These are phyloP conservation scores for Aspergillus sclerotioniger DNA, from an alignment of 495 filamentous ascomycete genomes.

Conservation along the genomic window DNA sequence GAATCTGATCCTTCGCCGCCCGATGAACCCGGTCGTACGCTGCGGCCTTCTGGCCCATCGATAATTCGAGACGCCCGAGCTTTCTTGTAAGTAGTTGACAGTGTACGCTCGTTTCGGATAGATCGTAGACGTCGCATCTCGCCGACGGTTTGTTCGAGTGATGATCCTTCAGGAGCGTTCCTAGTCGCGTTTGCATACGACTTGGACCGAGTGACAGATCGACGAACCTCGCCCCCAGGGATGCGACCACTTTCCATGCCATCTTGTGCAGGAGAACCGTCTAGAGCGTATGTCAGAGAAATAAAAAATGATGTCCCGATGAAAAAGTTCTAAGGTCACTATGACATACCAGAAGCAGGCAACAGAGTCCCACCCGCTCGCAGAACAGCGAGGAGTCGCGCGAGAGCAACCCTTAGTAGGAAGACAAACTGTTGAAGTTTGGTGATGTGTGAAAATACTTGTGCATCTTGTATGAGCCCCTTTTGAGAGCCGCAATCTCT, in stretches of 20 bases:
- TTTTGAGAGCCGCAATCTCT: constrained; percentile 57
- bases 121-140: constrained; percentile 90
- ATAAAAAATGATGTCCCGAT: not conserved
- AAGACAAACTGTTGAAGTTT: constrained; percentile 94
- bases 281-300: constrained; percentile 34
- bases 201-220: constrained; percentile 68
- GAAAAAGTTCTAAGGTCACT: not conserved
- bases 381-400: constrained; percentile 82
- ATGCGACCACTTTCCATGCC: constrained; percentile 61
- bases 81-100: constrained; percentile 88
- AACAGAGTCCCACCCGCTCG: constrained; percentile 77
- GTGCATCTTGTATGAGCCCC: constrained; percentile 45
- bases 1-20: constrained; percentile 61
- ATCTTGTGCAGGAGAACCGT: constrained; percentile 71
- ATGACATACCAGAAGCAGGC: constrained; percentile 60
- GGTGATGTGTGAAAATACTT: constrained; percentile 62
- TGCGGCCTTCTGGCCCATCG: constrained; percentile 80
- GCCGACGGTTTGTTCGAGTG: constrained; percentile 92
- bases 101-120: constrained; percentile 86
- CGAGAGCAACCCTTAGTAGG: constrained; percentile 85
- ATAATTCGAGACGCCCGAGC: constrained; percentile 89
- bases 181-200: constrained; percentile 63
- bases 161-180: constrained; percentile 62
- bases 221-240: constrained; percentile 44
- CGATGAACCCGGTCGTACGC: constrained; percentile 75